Conservation (phyloP, 306 rosid species). For the Vigna trinervia region DNA sequence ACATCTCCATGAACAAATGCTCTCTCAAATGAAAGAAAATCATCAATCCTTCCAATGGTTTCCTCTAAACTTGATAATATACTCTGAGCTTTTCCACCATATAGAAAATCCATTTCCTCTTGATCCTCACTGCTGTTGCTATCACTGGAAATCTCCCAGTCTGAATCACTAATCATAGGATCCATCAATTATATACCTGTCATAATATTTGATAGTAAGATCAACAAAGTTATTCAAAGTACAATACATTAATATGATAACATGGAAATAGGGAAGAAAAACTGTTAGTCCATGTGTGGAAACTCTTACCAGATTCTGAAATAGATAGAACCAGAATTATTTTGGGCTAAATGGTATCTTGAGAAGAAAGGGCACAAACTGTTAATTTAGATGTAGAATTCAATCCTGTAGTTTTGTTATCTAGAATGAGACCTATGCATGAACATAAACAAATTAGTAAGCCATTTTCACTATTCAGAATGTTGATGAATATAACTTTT, state of each 20-base stretch:
- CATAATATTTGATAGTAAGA: constrained; percentile 35
- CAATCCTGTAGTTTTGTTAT: neutral
- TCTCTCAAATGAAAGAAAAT: constrained; percentile 88
- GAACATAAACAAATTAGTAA: neutral
- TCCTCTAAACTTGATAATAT: constrained; percentile 85
- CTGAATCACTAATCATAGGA: constrained; percentile 65
- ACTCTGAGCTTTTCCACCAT: constrained; percentile 81
- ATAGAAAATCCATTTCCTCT: constrained; percentile 70
- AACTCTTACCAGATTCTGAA: constrained; percentile 46
- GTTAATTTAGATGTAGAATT: neutral
- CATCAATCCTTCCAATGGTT: constrained; percentile 89
- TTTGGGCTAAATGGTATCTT: constrained; percentile 33
- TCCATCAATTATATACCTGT: constrained; percentile 75
- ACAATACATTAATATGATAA: neutral
- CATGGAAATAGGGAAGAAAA: constrained; percentile 25
- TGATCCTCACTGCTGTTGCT: constrained; percentile 81
- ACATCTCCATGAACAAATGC: constrained; percentile 83
- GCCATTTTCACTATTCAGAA: constrained; percentile 28
- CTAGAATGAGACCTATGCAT: constrained; percentile 5
- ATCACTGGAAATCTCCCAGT: constrained; percentile 90
- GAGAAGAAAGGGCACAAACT: constrained; percentile 33
- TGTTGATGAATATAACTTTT: neutral
- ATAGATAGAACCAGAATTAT: constrained; percentile 39
- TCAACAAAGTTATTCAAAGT: constrained; percentile 28
- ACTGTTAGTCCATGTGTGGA: constrained; percentile 30